Evolutionary conservation across 208 protist species (phyloP), one percentile per base, ranked within the genome.

Genomic region (Herpetomonas samuelpessoai): DNA sequence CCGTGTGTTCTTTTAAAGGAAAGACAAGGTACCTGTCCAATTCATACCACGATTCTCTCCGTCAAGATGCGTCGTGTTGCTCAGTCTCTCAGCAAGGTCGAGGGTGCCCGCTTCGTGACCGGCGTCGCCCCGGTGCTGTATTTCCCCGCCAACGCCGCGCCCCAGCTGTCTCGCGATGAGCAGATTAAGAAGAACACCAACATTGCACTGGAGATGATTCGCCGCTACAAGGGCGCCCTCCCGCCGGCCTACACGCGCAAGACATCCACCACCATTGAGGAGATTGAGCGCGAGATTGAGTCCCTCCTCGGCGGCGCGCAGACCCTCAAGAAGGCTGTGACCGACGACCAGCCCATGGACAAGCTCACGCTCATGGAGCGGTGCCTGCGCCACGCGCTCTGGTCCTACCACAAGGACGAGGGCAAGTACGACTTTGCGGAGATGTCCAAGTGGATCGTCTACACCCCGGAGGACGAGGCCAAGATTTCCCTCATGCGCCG

Each of bases 381-480:
- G 63, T 92, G 86, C 72, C 86, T 97, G 29, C 87, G 91, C 59
- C 91, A 97, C 73, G 88, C 85, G 9, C 70, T 97, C 24, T 95
- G 85, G 84, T 92, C 84, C 28, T 97, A 97, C 75, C 76, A 92
- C 68, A 95, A 95, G 66, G 88, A 97, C 39, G 86, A 97, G 50
- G 90, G 83, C 19, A 88, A 79, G 65, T 88, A 66, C 69, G 73
- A 94, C 68, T 93, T 92, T 71, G 79, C 74, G 27, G 79, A 91
- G 58, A 93, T 97, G 73, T 62, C 68, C 38, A 94, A 91, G 71
- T 97, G 91, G 91, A 71, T 97, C 51, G 87, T 94, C 28, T 97
- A 97, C 75, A 97, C 91, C 21, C 72, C 81, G 12, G 83, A 94
- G 45, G 91, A 97, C 61, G 84, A 93, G 77, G 56, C 76, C 26